Percentiles rank a stretch among this genome's conserved stretches.
These are phyloP conservation scores for Sporobolomyces roseus DNA, from an alignment of 768 basidiomycete species.

Conservation along the genomic window DNA sequence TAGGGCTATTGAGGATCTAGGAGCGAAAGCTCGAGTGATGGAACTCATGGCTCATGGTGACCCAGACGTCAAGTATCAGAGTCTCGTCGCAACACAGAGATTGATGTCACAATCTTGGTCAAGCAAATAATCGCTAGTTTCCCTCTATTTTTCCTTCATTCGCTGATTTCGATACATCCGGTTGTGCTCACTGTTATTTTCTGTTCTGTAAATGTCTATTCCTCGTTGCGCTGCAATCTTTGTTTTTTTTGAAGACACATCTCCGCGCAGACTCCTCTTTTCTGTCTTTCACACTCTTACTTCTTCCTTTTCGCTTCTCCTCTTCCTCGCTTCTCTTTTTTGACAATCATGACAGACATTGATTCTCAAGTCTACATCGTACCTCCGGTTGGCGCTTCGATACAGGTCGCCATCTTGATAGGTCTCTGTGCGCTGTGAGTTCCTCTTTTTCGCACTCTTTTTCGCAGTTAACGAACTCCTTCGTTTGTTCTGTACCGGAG, in stretches of 20 bases:
- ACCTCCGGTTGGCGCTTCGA: not conserved
- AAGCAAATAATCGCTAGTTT: not conserved
- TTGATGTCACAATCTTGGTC: slow-evolving; percentile 33
- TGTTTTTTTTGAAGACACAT: too few relatives aligned
- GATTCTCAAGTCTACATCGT: not conserved
- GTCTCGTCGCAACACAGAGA: slow-evolving; percentile 81
- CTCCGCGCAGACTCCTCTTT: too few relatives aligned
- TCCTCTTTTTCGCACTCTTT: too few relatives aligned
- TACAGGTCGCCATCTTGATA: not conserved
- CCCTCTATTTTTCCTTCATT: not conserved
- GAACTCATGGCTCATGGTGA: slow-evolving; percentile 79
- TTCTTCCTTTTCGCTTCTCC: not conserved
- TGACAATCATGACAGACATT: too few relatives aligned
- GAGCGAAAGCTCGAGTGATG: slow-evolving; percentile 64
- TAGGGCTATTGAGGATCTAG: slow-evolving; percentile 63
- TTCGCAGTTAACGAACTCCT: too few relatives aligned
- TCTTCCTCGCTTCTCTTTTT: not conserved
- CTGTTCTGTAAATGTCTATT: not conserved
- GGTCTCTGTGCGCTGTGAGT: too few relatives aligned
- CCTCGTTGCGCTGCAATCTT: too few relatives aligned
- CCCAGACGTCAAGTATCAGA: slow-evolving; percentile 86
- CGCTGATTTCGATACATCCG: not conserved
- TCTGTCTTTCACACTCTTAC: too few relatives aligned
- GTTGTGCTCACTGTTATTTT: not conserved
- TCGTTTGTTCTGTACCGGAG: too few relatives aligned